Evolutionary conservation across 306 rosid genomes (phyloP), one percentile per base, ranked within the genome.

Genomic region (Quercus dentata): DNA sequence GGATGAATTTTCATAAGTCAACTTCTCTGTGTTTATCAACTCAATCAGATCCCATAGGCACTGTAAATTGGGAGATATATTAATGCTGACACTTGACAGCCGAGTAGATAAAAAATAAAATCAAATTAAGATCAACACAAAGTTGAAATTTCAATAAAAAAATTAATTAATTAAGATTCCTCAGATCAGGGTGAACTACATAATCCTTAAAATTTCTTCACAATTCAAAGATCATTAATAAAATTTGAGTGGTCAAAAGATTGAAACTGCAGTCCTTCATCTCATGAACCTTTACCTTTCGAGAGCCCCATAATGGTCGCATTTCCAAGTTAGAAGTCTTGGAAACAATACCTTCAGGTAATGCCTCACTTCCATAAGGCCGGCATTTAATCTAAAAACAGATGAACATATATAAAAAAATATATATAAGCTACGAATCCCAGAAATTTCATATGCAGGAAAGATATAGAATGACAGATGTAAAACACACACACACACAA

Each of bases 341-440:
- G 58, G 87, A 67, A 46, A 95, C 80, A 80, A 95, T 89, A 46
- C 93, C 99, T 75, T 59, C 71, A 63, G 99, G 99, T 76, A 95
- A 88, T 46, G 91, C 84, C 82, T 91, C 92, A 56, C 96, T 91
- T 79, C 97, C 99, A 59, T 20, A 73, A 72, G 97, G 95, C 83
- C 88, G 85, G 86, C 88, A 82, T 63, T 84, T 87, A 67, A 85
- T 85, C 97, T 90, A 86, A 83, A 83, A 83, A 88, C 74, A 80
- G 63, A 83, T 62, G 83, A 81, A 87, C 71, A 84, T 55, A 41
- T 59, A 75, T 69, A 77, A 84, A 77, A 84, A 35, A 6, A 35
- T 31, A 31, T 35, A 35, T 35, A 35, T 6, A 6, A 6, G 84
- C 63, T 77, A 71, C 18, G 72, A 81, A 76, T 2, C 65, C 27